Evolutionary conservation across 352 stramenopile species (phyloP).

Genomic region (Globisporangium megalacanthum): DNA sequence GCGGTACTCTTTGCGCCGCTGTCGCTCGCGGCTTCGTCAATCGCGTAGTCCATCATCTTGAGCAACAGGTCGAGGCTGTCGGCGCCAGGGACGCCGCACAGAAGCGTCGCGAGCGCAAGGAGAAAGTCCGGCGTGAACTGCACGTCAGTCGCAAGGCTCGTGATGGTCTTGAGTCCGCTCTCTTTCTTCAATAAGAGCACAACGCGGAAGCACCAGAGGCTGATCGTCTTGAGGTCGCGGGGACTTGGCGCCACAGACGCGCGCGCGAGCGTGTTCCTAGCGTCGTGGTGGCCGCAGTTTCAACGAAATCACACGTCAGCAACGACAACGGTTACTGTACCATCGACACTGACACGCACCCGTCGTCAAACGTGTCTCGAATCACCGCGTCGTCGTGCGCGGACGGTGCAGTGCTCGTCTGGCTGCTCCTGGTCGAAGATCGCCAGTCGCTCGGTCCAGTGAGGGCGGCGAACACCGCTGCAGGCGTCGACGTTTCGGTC

Average conservation of each 20-base stretch:
- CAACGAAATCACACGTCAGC: not conserved
- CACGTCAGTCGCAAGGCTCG: conserved; percentile 32
- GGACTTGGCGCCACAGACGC: not conserved
- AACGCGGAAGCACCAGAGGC: conserved; percentile 67
- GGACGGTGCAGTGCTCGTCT: not conserved
- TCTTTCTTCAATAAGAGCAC: conserved; percentile 78
- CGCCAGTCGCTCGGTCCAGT: conserved; percentile 2
- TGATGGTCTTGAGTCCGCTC: conserved; percentile 50
- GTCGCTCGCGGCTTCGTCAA: conserved; percentile 30
- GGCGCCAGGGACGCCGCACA: conserved; percentile 47
- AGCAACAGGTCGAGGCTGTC: conserved; percentile 56
- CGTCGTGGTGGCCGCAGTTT: not conserved
- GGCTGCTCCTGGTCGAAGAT: conserved; percentile 7
- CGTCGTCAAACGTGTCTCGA: conserved; percentile 31
- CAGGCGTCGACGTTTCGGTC: not conserved
- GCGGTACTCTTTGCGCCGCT: conserved; percentile 12
- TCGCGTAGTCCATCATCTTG: conserved; percentile 45
- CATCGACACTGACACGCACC: conserved; percentile 16
- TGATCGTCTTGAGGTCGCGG: conserved; percentile 30
- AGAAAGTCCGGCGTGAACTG: conserved; percentile 66
- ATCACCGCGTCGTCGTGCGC: not conserved
- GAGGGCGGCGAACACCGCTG: not conserved
- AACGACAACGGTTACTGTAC: not conserved
- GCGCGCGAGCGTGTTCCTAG: not conserved
- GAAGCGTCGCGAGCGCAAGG: conserved; percentile 46